Percentiles rank a stretch among this genome's conserved stretches.
Evolutionary conservation across 495 filamentous ascomycete genomes (phyloP).

Genomic region (Margaritispora aquatica): DNA sequence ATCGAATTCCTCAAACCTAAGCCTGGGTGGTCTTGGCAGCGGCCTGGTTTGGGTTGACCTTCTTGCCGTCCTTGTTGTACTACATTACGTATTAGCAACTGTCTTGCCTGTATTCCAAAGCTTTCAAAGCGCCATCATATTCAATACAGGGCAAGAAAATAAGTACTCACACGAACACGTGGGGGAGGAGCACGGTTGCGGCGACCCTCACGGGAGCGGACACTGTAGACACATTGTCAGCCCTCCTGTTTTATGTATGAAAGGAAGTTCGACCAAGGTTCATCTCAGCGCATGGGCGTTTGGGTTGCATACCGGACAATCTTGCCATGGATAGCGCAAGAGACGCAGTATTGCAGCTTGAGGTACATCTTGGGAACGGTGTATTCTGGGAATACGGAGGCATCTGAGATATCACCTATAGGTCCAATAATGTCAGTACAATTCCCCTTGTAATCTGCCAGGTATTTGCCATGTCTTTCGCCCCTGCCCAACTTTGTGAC

Average conservation of each 20-base stretch:
- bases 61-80: slow-evolving; percentile 99
- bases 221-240: slow-evolving; percentile 51
- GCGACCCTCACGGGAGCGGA: slow-evolving; percentile 93
- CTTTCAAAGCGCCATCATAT: no score
- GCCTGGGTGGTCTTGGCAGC: slow-evolving; percentile 54
- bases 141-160: not conserved
- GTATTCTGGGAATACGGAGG: slow-evolving; percentile 98
- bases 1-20: slow-evolving; percentile 28
- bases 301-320: slow-evolving; percentile 95
- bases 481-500: no score
- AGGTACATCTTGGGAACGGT: slow-evolving; percentile 99
- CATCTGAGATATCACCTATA: slow-evolving; percentile 98
- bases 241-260: slow-evolving; percentile 19
- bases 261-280: slow-evolving; percentile 51
- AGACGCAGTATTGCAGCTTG: slow-evolving; percentile 99
- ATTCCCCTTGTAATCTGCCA: not conserved
- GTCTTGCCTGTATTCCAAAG: not conserved
- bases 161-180: slow-evolving; percentile 31
- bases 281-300: slow-evolving; percentile 52
- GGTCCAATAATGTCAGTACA: slow-evolving; percentile 12
- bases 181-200: slow-evolving; percentile 98
- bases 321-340: slow-evolving; percentile 99
- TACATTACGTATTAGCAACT: slow-evolving; percentile 45
- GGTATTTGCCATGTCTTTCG: not conserved
- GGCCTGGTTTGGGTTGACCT: slow-evolving; percentile 88